These are phyloP conservation scores for Aspergillus persii DNA, from an alignment of 2,329 filamentous ascomycete species.

Conservation along the genomic window DNA sequence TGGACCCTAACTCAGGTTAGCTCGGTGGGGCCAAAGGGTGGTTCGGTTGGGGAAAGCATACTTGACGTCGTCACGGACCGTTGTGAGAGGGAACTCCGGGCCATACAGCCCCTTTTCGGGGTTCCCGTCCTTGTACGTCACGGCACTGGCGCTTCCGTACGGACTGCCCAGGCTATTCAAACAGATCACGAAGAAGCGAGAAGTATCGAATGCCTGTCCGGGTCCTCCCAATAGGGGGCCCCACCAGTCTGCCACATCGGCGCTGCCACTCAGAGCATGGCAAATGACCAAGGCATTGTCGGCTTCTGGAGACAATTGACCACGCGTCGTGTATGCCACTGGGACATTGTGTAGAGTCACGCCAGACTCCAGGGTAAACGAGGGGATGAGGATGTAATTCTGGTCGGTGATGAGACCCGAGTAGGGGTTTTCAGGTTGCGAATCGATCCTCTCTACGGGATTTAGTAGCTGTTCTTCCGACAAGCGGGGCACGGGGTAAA, in stretches of 20 bases:
- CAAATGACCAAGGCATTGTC: constrained; percentile 66
- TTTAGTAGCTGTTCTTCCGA: constrained; percentile 48
- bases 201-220: constrained; percentile 54
- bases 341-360: constrained; percentile 74
- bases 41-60: constrained; percentile 45
- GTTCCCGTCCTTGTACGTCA: constrained; percentile 81
- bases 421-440: constrained; percentile 90
- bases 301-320: constrained; percentile 53
- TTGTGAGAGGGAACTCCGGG: constrained; percentile 93
- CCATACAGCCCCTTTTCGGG: constrained; percentile 74
- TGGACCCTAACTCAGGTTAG: constrained; percentile 44
- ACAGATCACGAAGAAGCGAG: constrained; percentile 55
- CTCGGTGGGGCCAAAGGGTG: too few relatives aligned
- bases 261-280: constrained; percentile 54
- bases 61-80: constrained; percentile 93
- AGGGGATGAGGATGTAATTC: constrained; percentile 78
- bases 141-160: constrained; percentile 54
- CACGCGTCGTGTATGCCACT: constrained; percentile 63
- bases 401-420: constrained; percentile 83
- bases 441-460: constrained; percentile 53
- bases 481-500: neutral
- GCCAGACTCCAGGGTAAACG: constrained; percentile 90
- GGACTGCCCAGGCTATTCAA: constrained; percentile 56
- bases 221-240: constrained; percentile 52
- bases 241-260: constrained; percentile 58